Evolutionary conservation across 768 basidiomycete genomes (phyloP).

Genomic region (Xerocomus potaroensis): DNA sequence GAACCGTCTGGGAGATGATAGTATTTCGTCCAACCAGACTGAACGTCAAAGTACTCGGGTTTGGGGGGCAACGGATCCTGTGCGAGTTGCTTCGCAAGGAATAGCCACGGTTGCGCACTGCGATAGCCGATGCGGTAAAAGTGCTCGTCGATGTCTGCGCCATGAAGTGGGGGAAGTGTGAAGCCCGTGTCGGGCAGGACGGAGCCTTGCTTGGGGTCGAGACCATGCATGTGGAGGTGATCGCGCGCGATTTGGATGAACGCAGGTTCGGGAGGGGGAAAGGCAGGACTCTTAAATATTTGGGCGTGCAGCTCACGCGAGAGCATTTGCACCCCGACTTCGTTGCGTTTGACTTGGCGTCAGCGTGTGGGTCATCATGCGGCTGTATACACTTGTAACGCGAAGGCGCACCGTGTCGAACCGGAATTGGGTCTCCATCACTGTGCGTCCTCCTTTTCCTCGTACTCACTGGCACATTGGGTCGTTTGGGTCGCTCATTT

Average conservation of each 20-base stretch:
- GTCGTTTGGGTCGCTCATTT: background rate
- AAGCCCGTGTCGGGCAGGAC: constrained; percentile 76
- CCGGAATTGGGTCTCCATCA: background rate
- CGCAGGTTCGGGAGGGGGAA: constrained; percentile 54
- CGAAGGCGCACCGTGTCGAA: constrained; percentile 6
- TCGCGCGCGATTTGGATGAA: constrained; percentile 73
- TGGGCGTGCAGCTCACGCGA: constrained; percentile 77
- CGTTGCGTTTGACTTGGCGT: constrained; percentile 63
- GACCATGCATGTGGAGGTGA: constrained; percentile 77
- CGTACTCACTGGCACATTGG: background rate
- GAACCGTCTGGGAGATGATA: constrained; percentile 66
- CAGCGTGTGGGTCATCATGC: background rate
- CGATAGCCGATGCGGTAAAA: constrained; percentile 74
- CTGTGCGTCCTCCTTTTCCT: background rate
- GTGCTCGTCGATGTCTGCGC: constrained; percentile 78
- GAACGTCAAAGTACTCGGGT: constrained; percentile 50
- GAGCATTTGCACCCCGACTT: constrained; percentile 91
- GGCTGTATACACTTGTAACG: background rate
- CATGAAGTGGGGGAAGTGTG: constrained; percentile 81
- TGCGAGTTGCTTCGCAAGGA: constrained; percentile 59
- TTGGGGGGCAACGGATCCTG: constrained; percentile 52
- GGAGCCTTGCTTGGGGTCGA: constrained; percentile 77
- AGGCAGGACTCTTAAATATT: constrained; percentile 68
- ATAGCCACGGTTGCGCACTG: constrained; percentile 73
- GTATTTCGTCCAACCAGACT: constrained; percentile 90